Conservation (phyloP, 495 filamentous ascomycete species). For the Penicillium cinerascens region DNA sequence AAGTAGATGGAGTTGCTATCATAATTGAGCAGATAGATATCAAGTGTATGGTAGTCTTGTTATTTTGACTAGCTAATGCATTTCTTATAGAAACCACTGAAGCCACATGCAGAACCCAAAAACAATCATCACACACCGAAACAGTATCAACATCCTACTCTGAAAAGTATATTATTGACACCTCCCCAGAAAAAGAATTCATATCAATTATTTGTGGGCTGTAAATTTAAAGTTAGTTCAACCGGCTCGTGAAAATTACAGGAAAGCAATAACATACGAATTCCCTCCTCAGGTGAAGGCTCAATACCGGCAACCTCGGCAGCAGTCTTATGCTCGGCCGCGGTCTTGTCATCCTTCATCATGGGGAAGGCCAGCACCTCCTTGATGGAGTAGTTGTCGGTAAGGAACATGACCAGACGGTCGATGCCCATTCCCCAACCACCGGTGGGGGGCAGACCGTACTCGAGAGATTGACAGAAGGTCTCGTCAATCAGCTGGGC, state of each 20-base stretch:
- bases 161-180: not conserved
- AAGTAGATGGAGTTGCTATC: not conserved
- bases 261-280: conserved; percentile 52
- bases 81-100: conserved; percentile 8
- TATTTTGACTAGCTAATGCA: conserved; percentile 9
- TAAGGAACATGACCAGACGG: conserved; percentile 95
- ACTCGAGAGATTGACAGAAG: conserved; percentile 82
- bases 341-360: conserved; percentile 67
- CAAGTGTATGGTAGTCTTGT: not conserved
- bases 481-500: conserved; percentile 94
- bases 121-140: not conserved
- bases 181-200: conserved; percentile 1
- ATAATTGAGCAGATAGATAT: not conserved
- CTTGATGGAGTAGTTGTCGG: conserved; percentile 91
- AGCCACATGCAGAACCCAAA: conserved; percentile 4
- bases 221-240: conserved; percentile 27
- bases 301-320: conserved; percentile 64
- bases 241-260: conserved; percentile 28
- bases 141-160: not conserved
- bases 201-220: conserved; percentile 41
- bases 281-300: conserved; percentile 64
- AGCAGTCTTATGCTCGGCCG: conserved; percentile 49
- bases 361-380: conserved; percentile 93
- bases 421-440: conserved; percentile 99
- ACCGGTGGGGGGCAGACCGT: conserved; percentile 87